Evolutionary conservation across 208 protist species (phyloP).

Genomic region (Sergeia podlipaevii): DNA sequence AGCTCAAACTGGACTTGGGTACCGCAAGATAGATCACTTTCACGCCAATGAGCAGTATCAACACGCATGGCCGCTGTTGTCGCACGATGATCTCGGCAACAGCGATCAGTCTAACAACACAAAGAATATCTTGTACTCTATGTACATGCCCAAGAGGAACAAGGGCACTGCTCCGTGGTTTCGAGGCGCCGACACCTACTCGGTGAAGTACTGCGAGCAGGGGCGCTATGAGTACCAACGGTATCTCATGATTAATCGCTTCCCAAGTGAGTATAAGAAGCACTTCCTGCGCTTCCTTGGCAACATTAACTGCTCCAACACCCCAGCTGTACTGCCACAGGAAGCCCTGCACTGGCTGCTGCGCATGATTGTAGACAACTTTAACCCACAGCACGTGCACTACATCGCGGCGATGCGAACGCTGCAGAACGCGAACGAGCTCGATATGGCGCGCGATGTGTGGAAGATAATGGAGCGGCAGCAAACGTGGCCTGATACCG

Average conservation of each 20-base stretch:
- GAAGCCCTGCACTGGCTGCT: constrained; percentile 92
- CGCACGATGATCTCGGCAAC: constrained; percentile 88
- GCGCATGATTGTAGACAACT: constrained; percentile 93
- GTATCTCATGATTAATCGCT: constrained; percentile 90
- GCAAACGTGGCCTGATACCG: constrained; percentile 88
- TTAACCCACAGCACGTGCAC: constrained; percentile 91
- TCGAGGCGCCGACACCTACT: constrained; percentile 89
- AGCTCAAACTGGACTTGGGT: constrained; percentile 44
- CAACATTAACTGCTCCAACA: constrained; percentile 50
- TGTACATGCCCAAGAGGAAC: constrained; percentile 91
- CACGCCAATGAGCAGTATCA: constrained; percentile 85
- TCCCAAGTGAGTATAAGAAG: constrained; percentile 91
- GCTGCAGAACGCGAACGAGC: constrained; percentile 60
- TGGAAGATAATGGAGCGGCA: constrained; percentile 93
- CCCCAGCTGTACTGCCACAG: constrained; percentile 51
- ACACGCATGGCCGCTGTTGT: constrained; percentile 87
- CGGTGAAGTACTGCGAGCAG: constrained; percentile 90
- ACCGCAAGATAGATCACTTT: constrained; percentile 68
- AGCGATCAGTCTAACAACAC: constrained; percentile 89
- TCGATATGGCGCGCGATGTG: constrained; percentile 89
- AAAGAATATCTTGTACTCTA: constrained; percentile 85
- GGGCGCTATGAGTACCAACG: constrained; percentile 91
- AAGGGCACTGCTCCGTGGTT: constrained; percentile 91
- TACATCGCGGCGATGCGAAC: constrained; percentile 89
- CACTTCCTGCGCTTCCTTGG: constrained; percentile 80